Percentiles rank a stretch among this genome's conserved stretches.
phyloP scores from a whole-genome alignment of 75 land plant species.

The Pinus taeda region DNA sequence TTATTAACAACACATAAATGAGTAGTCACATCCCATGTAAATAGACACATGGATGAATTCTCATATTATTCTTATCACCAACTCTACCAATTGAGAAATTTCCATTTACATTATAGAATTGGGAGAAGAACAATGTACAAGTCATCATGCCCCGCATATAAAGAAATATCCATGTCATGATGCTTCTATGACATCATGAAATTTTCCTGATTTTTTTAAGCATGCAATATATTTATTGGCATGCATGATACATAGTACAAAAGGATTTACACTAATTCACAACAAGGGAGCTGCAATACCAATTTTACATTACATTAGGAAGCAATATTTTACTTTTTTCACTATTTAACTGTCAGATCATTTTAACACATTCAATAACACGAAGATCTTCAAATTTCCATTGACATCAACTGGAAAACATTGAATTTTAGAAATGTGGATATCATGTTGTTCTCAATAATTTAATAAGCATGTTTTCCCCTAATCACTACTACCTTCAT shows the following conservation, averaged over 20 bases:
- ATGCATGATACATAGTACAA: background rate
- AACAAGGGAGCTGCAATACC: background rate
- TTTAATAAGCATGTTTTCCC: background rate
- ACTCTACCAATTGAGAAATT: too few relatives aligned
- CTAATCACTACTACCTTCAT: constrained; percentile 1
- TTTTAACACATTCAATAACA: background rate
- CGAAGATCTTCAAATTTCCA: background rate
- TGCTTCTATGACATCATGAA: too few relatives aligned
- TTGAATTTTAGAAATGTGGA: background rate
- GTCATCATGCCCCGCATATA: constrained; percentile 52
- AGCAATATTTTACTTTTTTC: background rate
- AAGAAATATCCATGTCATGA: too few relatives aligned
- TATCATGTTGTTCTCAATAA: background rate
- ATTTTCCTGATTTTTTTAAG: background rate
- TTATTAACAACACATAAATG: too few relatives aligned
- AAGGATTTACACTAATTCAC: background rate
- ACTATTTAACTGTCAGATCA: background rate
- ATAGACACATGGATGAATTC: too few relatives aligned
- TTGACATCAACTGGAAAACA: background rate
- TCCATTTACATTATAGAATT: too few relatives aligned
- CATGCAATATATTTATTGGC: background rate
- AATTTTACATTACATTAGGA: background rate
- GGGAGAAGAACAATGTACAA: constrained; percentile 24
- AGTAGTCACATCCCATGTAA: too few relatives aligned
- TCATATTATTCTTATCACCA: too few relatives aligned